Conservation (phyloP, 176 grass and related monocot genomes). For the Alloteropsis semialata region DNA sequence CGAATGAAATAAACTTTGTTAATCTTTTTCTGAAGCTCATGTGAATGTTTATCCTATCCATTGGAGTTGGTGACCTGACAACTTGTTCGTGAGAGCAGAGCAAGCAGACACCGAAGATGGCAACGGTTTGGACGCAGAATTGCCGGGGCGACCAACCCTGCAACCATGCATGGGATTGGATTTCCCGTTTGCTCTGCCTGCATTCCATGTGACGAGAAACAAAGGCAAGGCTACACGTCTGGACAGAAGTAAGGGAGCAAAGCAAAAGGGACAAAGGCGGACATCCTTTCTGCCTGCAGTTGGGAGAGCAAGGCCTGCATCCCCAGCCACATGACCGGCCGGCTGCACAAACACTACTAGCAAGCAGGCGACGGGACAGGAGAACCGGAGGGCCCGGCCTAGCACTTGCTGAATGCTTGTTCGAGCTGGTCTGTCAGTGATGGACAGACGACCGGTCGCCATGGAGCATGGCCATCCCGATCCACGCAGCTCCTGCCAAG, state of each 20-base stretch:
- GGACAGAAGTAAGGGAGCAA: not conserved
- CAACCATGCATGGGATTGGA: not conserved
- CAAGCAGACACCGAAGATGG: not conserved
- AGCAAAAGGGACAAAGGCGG: not conserved
- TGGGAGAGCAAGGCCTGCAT: slow-evolving; percentile 7
- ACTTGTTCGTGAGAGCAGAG: not conserved
- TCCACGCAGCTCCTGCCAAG: not conserved
- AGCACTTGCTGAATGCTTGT: not conserved
- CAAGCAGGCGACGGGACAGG: not conserved
- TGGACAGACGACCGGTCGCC: not conserved
- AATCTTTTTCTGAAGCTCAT: not conserved
- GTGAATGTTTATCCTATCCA: not conserved
- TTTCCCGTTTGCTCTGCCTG: not conserved
- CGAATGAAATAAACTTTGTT: not conserved
- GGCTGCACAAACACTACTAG: not conserved
- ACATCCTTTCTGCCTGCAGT: slow-evolving; percentile 13
- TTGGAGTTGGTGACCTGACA: not conserved
- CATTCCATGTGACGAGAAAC: not conserved
- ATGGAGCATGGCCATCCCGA: not conserved
- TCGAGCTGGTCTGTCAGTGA: not conserved
- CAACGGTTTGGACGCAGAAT: not conserved
- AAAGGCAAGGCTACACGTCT: not conserved
- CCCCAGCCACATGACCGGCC: not conserved
- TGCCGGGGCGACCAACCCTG: not conserved
- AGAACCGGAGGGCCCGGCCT: not conserved